A percentile compares a stretch with the other conserved stretches of the same genome.
Conservation (phyloP, 495 filamentous ascomycete genomes). For the Cercophora newfieldiana region DNA sequence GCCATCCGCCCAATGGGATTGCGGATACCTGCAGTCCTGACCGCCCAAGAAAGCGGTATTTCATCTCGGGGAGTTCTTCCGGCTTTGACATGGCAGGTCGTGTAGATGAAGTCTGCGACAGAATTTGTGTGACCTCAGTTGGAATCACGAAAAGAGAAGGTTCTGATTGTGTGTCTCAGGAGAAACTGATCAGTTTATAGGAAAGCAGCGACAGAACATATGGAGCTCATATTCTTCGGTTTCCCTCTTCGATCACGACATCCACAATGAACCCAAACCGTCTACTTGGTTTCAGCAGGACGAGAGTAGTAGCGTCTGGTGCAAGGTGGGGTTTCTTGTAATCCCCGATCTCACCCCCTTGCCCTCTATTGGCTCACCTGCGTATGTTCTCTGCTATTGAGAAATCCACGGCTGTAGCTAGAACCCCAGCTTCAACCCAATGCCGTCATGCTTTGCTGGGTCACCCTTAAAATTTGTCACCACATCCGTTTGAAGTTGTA, state of each 20-base stretch:
- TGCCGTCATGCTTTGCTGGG: too few relatives aligned
- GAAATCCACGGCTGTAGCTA: too few relatives aligned
- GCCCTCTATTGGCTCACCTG: not conserved
- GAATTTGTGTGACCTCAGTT: too few relatives aligned
- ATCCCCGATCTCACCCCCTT: not conserved
- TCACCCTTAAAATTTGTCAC: too few relatives aligned
- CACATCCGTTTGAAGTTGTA: too few relatives aligned
- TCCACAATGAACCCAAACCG: not conserved
- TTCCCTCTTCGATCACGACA: not conserved
- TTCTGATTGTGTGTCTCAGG: too few relatives aligned
- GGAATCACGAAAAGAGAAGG: too few relatives aligned
- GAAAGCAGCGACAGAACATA: too few relatives aligned
- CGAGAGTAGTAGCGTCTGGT: not conserved
- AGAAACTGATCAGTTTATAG: too few relatives aligned
- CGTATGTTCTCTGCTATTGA: not conserved
- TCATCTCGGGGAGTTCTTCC: constrained; percentile 60
- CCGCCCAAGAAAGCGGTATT: constrained; percentile 72
- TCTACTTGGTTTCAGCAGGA: not conserved
- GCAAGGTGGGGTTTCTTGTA: not conserved
- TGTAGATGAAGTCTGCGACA: not conserved
- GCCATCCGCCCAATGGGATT: constrained; percentile 72
- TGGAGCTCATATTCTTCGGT: too few relatives aligned
- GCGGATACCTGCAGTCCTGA: constrained; percentile 75
- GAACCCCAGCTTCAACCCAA: too few relatives aligned
- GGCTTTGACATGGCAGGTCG: constrained; percentile 40